These are phyloP conservation scores for Coccomyxa sp. DNA, from an alignment of 139 green algal genomes.

Conservation along the genomic window DNA sequence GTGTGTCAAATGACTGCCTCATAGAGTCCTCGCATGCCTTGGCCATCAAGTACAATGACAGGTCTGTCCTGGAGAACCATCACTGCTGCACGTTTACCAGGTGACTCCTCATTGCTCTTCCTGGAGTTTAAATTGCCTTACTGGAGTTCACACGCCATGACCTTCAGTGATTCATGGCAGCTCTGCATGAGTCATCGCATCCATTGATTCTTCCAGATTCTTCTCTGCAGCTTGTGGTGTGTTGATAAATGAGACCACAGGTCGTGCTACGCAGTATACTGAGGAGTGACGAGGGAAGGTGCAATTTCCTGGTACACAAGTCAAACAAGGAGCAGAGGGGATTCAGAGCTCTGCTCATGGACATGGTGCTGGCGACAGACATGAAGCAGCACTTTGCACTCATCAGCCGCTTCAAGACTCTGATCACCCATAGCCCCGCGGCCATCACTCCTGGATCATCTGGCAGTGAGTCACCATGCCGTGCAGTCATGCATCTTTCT, in stretches of 20 bases:
- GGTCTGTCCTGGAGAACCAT: neutral
- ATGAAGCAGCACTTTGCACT: conserved; percentile 8
- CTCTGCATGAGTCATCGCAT: no score
- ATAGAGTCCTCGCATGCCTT: neutral
- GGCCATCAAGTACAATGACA: neutral
- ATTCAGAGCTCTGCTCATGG: neutral
- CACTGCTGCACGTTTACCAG: neutral
- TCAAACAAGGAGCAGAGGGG: neutral
- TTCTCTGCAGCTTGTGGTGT: no score
- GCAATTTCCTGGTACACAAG: neutral
- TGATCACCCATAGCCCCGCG: neutral
- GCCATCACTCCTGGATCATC: no score
- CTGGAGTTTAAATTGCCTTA: neutral
- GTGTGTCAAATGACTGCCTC: conserved; percentile 1
- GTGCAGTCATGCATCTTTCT: no score
- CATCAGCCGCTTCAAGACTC: neutral
- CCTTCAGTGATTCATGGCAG: no score
- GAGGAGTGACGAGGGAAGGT: neutral
- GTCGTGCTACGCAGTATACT: no score
- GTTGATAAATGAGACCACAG: no score
- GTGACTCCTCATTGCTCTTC: neutral
- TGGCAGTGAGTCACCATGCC: no score
- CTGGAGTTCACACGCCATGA: no score
- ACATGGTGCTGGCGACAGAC: conserved; percentile 1
- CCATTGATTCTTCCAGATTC: no score